Evolutionary conservation across 495 filamentous ascomycete species (phyloP), one percentile per base, ranked within the genome.

Genomic region (Penicillium pancosmium): DNA sequence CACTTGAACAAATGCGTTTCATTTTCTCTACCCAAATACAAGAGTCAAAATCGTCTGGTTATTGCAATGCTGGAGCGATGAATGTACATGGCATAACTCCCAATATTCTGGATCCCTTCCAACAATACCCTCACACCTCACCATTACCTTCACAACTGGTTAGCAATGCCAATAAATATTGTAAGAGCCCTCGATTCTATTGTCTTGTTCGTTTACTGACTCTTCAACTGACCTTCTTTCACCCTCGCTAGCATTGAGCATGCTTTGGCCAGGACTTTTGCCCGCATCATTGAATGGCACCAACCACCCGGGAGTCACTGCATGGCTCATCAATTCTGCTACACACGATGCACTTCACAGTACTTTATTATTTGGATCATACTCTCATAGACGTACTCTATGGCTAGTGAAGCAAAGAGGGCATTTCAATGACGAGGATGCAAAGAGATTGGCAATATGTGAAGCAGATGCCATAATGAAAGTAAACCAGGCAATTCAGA

Each of bases 351-450:
- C 54, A 25, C 43, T 55, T 44, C 54, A 55, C 9, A 55, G 54
- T 12, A 55, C 54, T n/a, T 34, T 55, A 13, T 34, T 55, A 11
- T 55, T 48, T 38, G 54, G 54, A 4, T 55, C 54, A 25, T 55
- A 55, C 33, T 55, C 54, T 10, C 54, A 55, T 19, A 21, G 54
- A 48, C 9, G 54, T 27, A 47, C 54, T 8, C 54, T 55, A 16
- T 55, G 54, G 54, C 43, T 55, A 11, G 43, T 55, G 11, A 55
- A 48, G 31, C 16, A 48, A 36, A 43, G 43, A 13, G 54, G 54
- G 3, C 43, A 55, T 48, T 55, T 55, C 54, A 55, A 43, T 16
- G 13, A 44, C 3, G 54, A 55, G 19, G 54, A 55, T 49, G 54
- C 43, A 21, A 55, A 36, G 15, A 44, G 35, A 16, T 25, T 55